Evolutionary conservation across 345 rosid species (phyloP).

Genomic region (Firmiana major): DNA sequence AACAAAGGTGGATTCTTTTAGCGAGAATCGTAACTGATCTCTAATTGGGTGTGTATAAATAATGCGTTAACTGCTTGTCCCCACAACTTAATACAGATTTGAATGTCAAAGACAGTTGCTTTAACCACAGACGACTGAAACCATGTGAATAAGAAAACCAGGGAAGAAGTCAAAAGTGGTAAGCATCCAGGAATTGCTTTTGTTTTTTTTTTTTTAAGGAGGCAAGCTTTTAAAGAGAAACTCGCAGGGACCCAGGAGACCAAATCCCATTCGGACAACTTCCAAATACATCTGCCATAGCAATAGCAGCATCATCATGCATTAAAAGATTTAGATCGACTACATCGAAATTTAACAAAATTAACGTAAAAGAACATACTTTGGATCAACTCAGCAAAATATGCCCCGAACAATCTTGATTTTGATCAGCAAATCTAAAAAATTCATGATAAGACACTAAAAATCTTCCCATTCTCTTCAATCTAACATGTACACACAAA

Average conservation of each 20-base stretch:
- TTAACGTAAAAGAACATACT: slow-evolving; percentile 21
- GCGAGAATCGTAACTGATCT: not conserved
- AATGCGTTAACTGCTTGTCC: not conserved
- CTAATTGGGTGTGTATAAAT: not conserved
- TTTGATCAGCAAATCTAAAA: slow-evolving; percentile 26
- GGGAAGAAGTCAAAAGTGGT: slow-evolving; percentile 14
- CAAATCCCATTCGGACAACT: not conserved
- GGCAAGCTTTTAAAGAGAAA: not conserved
- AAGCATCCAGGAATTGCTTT: not conserved
- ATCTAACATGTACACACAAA: not conserved
- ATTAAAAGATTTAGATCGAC: not conserved
- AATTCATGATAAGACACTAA: slow-evolving; percentile 22
- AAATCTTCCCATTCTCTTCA: slow-evolving; percentile 8
- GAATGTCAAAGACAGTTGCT: slow-evolving; percentile 2
- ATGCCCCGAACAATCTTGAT: slow-evolving; percentile 16
- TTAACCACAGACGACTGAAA: not conserved
- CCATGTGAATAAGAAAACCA: not conserved
- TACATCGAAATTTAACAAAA: not conserved
- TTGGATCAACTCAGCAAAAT: slow-evolving; percentile 23
- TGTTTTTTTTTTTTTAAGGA: not conserved
- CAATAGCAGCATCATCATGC: not conserved
- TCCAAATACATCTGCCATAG: not conserved
- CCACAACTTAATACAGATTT: not conserved
- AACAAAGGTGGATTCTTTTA: not conserved
- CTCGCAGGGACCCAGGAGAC: not conserved